A percentile compares a stretch with the other conserved stretches of the same genome.
These are phyloP conservation scores for Salix koriyanagi DNA, from an alignment of 345 rosid species.

Conservation along the genomic window DNA sequence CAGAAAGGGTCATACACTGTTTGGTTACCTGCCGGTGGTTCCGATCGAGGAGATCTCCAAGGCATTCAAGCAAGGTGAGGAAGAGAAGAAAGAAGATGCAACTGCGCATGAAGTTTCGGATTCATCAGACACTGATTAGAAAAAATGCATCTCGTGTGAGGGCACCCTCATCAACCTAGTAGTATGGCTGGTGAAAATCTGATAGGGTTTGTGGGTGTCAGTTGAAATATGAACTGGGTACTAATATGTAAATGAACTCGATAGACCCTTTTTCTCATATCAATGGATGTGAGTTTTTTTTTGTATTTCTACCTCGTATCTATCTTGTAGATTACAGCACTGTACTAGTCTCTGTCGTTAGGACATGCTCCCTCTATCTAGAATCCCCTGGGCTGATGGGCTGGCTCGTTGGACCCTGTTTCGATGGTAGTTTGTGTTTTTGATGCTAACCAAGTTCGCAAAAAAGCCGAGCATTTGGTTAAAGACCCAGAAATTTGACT, in stretches of 20 bases:
- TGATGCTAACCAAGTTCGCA: no score
- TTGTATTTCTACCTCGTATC: background rate
- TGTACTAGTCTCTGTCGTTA: background rate
- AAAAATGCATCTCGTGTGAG: background rate
- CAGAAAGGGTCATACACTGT: slow-evolving; percentile 57
- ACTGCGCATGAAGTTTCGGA: slow-evolving; percentile 26
- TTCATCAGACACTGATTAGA: slow-evolving; percentile 49
- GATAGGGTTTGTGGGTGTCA: background rate
- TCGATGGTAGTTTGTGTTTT: no score
- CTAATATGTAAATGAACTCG: background rate
- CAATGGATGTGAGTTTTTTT: background rate
- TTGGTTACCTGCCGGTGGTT: slow-evolving; percentile 55
- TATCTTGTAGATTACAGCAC: background rate
- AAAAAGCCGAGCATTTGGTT: no score
- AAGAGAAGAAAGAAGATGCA: slow-evolving; percentile 32
- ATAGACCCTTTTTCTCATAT: background rate
- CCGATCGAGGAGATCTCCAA: slow-evolving; percentile 63
- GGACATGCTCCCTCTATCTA: background rate
- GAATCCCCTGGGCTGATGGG: background rate
- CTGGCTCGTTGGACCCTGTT: background rate
- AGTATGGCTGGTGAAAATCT: background rate
- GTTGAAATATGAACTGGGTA: background rate
- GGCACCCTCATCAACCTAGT: background rate
- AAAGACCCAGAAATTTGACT: no score
- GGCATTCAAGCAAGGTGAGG: slow-evolving; percentile 45